Percentiles rank a stretch among this genome's conserved stretches.
Evolutionary conservation across 345 rosid species (phyloP).

Genomic region (Salix dunnii): DNA sequence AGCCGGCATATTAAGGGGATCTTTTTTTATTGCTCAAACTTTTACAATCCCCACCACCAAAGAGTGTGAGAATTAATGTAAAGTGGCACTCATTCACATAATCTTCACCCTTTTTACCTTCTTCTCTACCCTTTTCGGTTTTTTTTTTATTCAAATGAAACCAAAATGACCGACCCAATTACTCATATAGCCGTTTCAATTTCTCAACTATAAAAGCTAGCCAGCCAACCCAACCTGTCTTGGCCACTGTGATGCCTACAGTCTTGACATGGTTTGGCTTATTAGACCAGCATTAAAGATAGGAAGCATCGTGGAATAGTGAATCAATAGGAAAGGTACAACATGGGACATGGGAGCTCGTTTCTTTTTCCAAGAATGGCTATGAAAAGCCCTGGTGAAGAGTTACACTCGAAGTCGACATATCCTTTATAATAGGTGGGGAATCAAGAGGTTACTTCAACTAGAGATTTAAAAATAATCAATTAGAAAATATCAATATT

Average conservation of each 20-base stretch:
- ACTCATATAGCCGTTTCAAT: not conserved
- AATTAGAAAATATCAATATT: no score
- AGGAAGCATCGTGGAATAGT: slow-evolving; percentile 12
- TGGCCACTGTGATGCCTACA: not conserved
- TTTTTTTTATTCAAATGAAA: not conserved
- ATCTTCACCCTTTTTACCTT: not conserved
- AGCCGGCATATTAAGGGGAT: slow-evolving; percentile 27
- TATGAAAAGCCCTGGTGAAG: not conserved
- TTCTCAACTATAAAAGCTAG: not conserved
- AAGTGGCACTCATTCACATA: not conserved
- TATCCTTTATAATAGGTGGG: not conserved
- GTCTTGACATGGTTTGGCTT: not conserved
- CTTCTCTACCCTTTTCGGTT: not conserved
- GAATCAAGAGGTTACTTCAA: not conserved
- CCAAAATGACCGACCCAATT: slow-evolving; percentile 4
- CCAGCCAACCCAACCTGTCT: not conserved
- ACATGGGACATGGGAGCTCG: not conserved
- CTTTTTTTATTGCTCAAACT: not conserved
- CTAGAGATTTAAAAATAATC: not conserved
- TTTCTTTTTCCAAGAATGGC: not conserved
- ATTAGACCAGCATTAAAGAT: slow-evolving; percentile 4
- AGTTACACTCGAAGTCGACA: slow-evolving; percentile 1
- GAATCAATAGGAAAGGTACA: not conserved
- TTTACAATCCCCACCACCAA: not conserved
- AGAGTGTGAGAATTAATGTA: not conserved